Percentiles rank a stretch among this genome's conserved stretches.
Evolutionary conservation across 2,329 filamentous ascomycete genomes (phyloP).

Genomic region (Trichothecium roseum): DNA sequence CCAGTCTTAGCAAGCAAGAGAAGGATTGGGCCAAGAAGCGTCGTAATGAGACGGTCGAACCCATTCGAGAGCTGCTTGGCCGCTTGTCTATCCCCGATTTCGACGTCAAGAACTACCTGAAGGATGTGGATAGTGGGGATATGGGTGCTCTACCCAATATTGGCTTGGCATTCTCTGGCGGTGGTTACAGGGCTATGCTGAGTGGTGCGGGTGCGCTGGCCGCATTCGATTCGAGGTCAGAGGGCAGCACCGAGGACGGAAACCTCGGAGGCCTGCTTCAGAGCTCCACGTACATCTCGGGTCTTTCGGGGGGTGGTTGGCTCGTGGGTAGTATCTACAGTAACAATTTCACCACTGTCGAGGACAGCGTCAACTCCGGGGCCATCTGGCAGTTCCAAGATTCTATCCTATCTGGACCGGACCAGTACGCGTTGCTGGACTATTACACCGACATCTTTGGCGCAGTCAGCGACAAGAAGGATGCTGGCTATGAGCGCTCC

Average conservation of each 20-base stretch:
- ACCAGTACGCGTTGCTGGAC: conserved; percentile 23
- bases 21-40: conserved; percentile 62
- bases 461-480: conserved; percentile 24
- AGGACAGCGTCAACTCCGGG: conserved; percentile 22
- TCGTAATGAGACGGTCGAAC: conserved; percentile 60
- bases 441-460: conserved; percentile 27
- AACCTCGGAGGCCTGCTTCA: conserved; percentile 76
- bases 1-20: conserved; percentile 56
- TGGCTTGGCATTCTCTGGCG: conserved; percentile 69
- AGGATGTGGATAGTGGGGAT: conserved; percentile 15
- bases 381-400: conserved; percentile 30
- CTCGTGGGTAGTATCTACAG: conserved; percentile 70
- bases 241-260: conserved; percentile 33
- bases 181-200: conserved; percentile 78
- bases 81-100: conserved; percentile 69
- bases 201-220: conserved; percentile 72
- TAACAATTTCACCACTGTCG: conserved; percentile 70
- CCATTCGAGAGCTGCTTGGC: conserved; percentile 65
- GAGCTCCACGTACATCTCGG: conserved; percentile 68
- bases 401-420: conserved; percentile 25
- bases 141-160: conserved; percentile 41
- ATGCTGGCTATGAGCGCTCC: conserved; percentile 41
- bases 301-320: conserved; percentile 77
- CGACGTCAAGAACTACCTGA: conserved; percentile 63
- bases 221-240: conserved; percentile 67